Evolutionary conservation across 2,329 filamentous ascomycete species (phyloP), one percentile per base, ranked within the genome.

Genomic region (Colletotrichum liriopes): DNA sequence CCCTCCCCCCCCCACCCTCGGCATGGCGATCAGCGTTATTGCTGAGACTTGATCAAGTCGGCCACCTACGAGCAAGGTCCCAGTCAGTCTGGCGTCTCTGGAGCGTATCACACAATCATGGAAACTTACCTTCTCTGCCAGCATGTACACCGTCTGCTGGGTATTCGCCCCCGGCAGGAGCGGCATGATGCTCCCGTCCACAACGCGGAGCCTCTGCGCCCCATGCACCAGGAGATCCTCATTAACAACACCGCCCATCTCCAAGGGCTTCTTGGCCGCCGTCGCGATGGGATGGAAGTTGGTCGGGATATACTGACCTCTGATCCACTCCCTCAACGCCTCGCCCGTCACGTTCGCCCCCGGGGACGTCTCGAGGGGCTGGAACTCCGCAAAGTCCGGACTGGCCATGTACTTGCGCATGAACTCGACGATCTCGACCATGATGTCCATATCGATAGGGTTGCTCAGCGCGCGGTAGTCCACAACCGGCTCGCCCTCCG

Each of bases 401-500:
- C 65, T 65, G n/a, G 59, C 65, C 74, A 77, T 74, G 69, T 74
- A 78, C 55, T 72, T 49, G n/a, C 80, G 76, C 35, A 76, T 56
- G 37, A 68, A 58, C 23, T 71, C 84, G 26, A 81, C 73, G 32
- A 74, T 74, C 58, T 76, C 74, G 5, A 79, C 74, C 26, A 76
- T 74, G 20, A 78, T 62, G 45, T 77, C 75, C 29, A 80, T 45
- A 62, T 81, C 79, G 3, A 78, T 60, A 1, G 78, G 78, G 51
- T 79, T 80, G 41, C 76, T 75, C 12, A 75, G 73, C 2, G 75
- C 71, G 62, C 77, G 77, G 65, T 77, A 79, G 65, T 78, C 73
- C 18, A 80, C 76, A 11, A 75, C 49, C 1, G 79, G 80, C 32
- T 79, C 77, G 3, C 72, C 75, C 16, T 76, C 76, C 5, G 78